Conservation (phyloP, 2,329 filamentous ascomycete genomes). For the Aspergillus ustus region DNA sequence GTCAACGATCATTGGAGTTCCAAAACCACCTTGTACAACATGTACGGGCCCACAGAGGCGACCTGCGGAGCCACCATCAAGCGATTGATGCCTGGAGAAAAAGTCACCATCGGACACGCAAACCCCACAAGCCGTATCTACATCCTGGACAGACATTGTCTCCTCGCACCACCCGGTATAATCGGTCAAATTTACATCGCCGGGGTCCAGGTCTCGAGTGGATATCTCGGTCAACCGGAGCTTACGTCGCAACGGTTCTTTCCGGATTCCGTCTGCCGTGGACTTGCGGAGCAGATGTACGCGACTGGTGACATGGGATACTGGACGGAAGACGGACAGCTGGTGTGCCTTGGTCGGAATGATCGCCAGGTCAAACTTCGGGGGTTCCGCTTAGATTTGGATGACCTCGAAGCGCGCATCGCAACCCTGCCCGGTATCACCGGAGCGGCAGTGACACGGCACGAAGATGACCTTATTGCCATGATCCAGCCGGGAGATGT, state of each 20-base stretch:
- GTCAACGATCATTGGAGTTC: constrained; percentile 40
- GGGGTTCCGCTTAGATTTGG: constrained; percentile 47
- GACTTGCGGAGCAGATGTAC: constrained; percentile 40
- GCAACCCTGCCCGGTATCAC: not conserved
- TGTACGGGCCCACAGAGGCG: constrained; percentile 52
- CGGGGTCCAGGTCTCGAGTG: constrained; percentile 38
- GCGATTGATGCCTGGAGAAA: not conserved
- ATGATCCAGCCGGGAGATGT: constrained; percentile 8
- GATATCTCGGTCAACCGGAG: constrained; percentile 43
- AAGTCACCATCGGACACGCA: constrained; percentile 13
- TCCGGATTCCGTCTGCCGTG: constrained; percentile 32
- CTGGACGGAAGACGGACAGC: constrained; percentile 42
- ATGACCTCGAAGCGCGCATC: constrained; percentile 32
- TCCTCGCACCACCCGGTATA: constrained; percentile 44
- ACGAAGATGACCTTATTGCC: constrained; percentile 4
- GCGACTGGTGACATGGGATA: constrained; percentile 46
- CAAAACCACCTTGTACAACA: constrained; percentile 43
- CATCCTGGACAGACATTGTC: constrained; percentile 41
- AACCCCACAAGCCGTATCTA: constrained; percentile 44
- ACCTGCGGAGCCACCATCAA: constrained; percentile 37
- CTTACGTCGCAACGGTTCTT: constrained; percentile 32
- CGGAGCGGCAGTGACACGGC: constrained; percentile 2
- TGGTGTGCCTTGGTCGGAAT: constrained; percentile 46
- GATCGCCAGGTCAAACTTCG: constrained; percentile 49
- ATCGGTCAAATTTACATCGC: constrained; percentile 51